Evolutionary conservation across 1,284 basidiomycete species (phyloP).

Genomic region (Pseudozyma tsukubaensis): DNA sequence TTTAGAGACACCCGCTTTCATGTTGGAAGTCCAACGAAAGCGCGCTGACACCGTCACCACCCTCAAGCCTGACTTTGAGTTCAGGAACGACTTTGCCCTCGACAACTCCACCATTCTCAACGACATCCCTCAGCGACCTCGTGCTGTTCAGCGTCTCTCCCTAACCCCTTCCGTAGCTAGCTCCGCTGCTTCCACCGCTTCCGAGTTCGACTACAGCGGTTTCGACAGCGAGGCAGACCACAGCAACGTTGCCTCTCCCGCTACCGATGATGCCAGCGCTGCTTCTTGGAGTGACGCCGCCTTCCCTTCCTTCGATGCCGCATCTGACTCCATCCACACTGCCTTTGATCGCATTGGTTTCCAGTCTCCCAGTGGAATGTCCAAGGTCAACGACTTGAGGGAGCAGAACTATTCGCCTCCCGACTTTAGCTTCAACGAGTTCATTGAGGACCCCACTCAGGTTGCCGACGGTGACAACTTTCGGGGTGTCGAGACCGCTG

Average conservation of each 20-base stretch:
- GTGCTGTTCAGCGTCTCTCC: slow-evolving; percentile 52
- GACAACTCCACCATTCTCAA: slow-evolving; percentile 24
- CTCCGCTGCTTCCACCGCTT: slow-evolving; percentile 56
- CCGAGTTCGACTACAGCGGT: slow-evolving; percentile 49
- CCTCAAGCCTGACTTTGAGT: slow-evolving; percentile 52
- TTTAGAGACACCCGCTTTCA: slow-evolving; percentile 41
- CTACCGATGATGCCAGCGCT: slow-evolving; percentile 25
- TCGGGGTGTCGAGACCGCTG: not conserved
- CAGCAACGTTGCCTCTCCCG: slow-evolving; percentile 34
- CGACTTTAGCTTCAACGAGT: slow-evolving; percentile 58
- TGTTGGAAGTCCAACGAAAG: slow-evolving; percentile 48
- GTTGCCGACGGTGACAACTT: slow-evolving; percentile 7
- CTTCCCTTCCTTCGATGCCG: slow-evolving; percentile 18
- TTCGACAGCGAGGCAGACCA: slow-evolving; percentile 43
- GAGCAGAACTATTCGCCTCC: slow-evolving; percentile 13
- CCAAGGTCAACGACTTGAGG: slow-evolving; percentile 14
- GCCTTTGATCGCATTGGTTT: slow-evolving; percentile 42
- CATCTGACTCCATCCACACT: slow-evolving; percentile 34
- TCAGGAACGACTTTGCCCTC: slow-evolving; percentile 23
- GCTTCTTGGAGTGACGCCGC: slow-evolving; percentile 23
- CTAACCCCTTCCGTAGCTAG: slow-evolving; percentile 53
- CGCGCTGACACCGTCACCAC: slow-evolving; percentile 53
- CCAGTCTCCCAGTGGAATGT: slow-evolving; percentile 27
- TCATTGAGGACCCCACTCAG: slow-evolving; percentile 51
- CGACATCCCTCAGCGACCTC: slow-evolving; percentile 47